Evolutionary conservation across 441 rosid species (phyloP).

Genomic region (Corymbia calophylla): DNA sequence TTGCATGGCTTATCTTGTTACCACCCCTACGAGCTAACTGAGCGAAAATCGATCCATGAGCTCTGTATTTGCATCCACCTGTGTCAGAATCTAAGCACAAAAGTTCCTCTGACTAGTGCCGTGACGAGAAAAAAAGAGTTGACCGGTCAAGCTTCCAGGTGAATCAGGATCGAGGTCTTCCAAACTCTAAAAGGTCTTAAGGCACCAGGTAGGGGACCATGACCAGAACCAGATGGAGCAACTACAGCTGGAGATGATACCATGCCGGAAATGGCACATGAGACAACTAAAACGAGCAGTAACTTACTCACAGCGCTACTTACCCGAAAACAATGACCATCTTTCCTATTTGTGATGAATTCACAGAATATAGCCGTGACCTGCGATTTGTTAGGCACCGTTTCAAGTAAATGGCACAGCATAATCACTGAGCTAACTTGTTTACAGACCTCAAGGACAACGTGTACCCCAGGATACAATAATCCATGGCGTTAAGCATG

Average conservation of each 20-base stretch:
- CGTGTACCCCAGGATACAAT: background rate
- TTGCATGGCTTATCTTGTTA: background rate
- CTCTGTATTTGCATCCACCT: background rate
- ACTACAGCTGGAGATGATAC: background rate
- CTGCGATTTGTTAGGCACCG: background rate
- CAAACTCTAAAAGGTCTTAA: background rate
- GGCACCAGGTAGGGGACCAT: background rate
- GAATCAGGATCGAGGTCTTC: background rate
- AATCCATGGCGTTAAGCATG: background rate
- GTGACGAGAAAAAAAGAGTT: background rate
- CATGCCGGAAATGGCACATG: background rate
- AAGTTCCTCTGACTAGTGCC: background rate
- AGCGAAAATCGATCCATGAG: background rate
- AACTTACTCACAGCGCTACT: background rate
- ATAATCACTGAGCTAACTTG: background rate
- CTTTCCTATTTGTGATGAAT: background rate
- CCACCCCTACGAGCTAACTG: conserved; percentile 1
- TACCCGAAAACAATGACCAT: background rate
- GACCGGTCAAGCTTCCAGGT: conserved; percentile 21
- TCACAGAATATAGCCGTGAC: background rate
- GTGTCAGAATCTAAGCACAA: background rate
- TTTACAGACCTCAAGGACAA: background rate
- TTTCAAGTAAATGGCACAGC: background rate
- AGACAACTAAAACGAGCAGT: background rate
- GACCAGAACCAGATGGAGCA: background rate